Base-by-base conservation (phyloP, 2,329 filamentous ascomycete species). In the Penicillium hordei region DNA sequence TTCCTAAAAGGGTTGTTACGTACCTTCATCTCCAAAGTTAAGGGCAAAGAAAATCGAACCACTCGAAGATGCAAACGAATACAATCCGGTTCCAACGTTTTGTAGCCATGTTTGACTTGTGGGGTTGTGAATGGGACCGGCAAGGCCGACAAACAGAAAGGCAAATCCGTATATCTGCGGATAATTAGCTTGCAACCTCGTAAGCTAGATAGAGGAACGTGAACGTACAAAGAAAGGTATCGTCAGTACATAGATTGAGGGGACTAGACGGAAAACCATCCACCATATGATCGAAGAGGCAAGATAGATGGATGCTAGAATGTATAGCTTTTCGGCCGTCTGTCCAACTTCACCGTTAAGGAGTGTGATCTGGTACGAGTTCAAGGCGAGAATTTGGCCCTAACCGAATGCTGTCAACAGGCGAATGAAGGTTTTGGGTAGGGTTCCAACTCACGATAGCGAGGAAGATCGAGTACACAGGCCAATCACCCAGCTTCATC, bases 351-450 rank as follows among this genome's bases (percentile, higher is more conserved):
- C 81, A n/a, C 86, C 86, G 0, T 84, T 86, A 19, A 89, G 77
- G 19, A 89, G 77, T 1, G 85, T 87, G 67, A 89, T 86, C 68
- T 89, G 86, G 74, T 88, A 87, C 0, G 84, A 87, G 70, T 86
- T 87, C 56, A 84, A 83, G 1, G 85, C 83, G 48, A 88, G 82
- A 61, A 88, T 83, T 65, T 88, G 85, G 36, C 83, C 83, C 46
- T 1, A 40, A 48, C 25, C 34, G 2, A 40, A 31, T 48, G 3
- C 7, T 40, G 44, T 54, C 12, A 54, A 17, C 13, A 4, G 23
- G 25, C 19, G 36, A 39, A 48, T 19, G 25, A 12, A 40, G 5
- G 9, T 0, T 40, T 25, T 27, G 27, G n/a, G 10, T 12, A 19
- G 27, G 34, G 34, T 15, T 33, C 10, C 9, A 48, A 42, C 52